Percentiles rank a stretch among this genome's conserved stretches.
Evolutionary conservation across 2,329 filamentous ascomycete species (phyloP).

Genomic region (Trichophyton mentagrophytes): DNA sequence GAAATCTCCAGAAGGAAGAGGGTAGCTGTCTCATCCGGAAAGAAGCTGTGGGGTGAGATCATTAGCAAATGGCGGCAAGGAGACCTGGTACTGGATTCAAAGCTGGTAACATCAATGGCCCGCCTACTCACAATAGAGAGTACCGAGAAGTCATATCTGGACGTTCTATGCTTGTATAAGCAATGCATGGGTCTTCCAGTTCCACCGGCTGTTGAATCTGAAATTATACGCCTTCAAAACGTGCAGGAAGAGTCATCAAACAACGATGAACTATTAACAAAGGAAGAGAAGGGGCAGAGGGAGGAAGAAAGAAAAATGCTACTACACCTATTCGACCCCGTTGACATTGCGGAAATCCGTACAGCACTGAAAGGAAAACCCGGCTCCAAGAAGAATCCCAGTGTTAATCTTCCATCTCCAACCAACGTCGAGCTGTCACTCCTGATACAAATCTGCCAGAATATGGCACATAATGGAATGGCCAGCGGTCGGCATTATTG

Average conservation of each 20-base stretch:
- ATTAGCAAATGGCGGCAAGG: constrained; percentile 62
- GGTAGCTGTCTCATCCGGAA: constrained; percentile 49
- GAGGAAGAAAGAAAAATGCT: constrained; percentile 4
- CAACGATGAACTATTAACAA: constrained; percentile 11
- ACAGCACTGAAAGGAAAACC: neutral
- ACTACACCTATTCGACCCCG: constrained; percentile 25
- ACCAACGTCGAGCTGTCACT: constrained; percentile 53
- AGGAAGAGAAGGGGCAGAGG: constrained; percentile 20
- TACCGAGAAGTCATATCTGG: constrained; percentile 50
- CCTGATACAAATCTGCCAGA: constrained; percentile 49
- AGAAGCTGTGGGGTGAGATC: constrained; percentile 69
- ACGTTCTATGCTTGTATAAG: constrained; percentile 62
- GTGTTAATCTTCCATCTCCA: constrained; percentile 32
- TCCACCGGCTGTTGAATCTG: constrained; percentile 7
- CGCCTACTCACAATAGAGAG: constrained; percentile 56
- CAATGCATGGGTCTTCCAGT: constrained; percentile 65
- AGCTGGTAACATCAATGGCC: constrained; percentile 69
- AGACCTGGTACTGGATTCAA: constrained; percentile 59
- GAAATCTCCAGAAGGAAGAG: constrained; percentile 19
- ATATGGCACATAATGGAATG: constrained; percentile 43
- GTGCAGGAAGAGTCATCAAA: constrained; percentile 13
- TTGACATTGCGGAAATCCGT: constrained; percentile 11
- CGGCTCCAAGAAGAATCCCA: neutral
- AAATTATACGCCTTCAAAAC: constrained; percentile 1
- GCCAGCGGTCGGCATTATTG: constrained; percentile 63